Conservation (phyloP, 1,284 basidiomycete species). For the Ustilago vetiveriae region DNA sequence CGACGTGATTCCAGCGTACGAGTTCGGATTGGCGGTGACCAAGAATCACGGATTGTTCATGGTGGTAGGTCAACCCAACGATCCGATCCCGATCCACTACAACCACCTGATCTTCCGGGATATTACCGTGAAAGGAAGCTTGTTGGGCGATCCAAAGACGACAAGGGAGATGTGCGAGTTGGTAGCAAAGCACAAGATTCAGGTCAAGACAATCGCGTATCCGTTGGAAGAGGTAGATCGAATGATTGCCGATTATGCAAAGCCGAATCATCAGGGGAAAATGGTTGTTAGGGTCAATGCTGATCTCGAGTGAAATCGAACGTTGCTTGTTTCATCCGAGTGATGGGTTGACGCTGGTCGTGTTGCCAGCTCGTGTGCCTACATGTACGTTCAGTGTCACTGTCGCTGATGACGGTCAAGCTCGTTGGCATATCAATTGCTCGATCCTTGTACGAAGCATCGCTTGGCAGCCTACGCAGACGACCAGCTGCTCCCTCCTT, state of each 20-base stretch:
- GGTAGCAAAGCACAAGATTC: slow-evolving; percentile 36
- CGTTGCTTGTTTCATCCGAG: no score
- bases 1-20: slow-evolving; percentile 35
- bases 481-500: no score
- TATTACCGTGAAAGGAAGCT: slow-evolving; percentile 42
- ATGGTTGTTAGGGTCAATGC: slow-evolving; percentile 26
- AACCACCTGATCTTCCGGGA: slow-evolving; percentile 52
- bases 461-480: no score
- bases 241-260: slow-evolving; percentile 32
- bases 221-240: slow-evolving; percentile 41
- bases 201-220: slow-evolving; percentile 43
- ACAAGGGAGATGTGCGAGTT: slow-evolving; percentile 51
- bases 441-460: no score
- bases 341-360: no score
- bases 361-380: no score
- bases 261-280: slow-evolving; percentile 34
- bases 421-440: no score
- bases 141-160: slow-evolving; percentile 45
- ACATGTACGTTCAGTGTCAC: no score
- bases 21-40: slow-evolving; percentile 36
- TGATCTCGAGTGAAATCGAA: slow-evolving; percentile 4
- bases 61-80: slow-evolving; percentile 51
- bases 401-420: no score
- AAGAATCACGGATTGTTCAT: slow-evolving; percentile 45
- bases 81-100: slow-evolving; percentile 43